phyloP scores from a whole-genome alignment of 1,284 basidiomycete genomes.

The Puccinia horiana region DNA sequence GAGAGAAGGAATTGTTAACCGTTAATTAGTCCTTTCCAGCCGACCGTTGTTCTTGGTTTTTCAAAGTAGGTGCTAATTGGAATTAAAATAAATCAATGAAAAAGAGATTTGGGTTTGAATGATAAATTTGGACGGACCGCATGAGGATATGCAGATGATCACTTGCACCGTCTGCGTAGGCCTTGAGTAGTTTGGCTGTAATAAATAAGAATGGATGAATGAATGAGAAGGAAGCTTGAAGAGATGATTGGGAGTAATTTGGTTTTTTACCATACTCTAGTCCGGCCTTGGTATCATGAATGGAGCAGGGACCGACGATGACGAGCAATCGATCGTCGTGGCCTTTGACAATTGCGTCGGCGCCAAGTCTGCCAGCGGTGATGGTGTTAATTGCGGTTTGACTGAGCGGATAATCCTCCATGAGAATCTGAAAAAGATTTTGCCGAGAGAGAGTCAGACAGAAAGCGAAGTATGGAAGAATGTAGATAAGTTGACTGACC shows the following conservation, averaged over 20 bases:
- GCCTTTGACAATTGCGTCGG: constrained; percentile 75
- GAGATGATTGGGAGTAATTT: too few species aligned
- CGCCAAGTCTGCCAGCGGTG: constrained; percentile 1
- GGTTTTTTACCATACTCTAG: constrained; percentile 29
- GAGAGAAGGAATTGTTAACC: constrained; percentile 56
- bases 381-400: constrained; percentile 58
- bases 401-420: constrained; percentile 15
- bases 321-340: constrained; percentile 86
- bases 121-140: constrained; percentile 57
- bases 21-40: constrained; percentile 99
- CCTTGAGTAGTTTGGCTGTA: constrained; percentile 68
- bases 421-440: constrained; percentile 10
- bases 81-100: background rate
- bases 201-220: background rate
- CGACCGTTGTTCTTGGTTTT: constrained; percentile 77
- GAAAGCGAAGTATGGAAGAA: background rate
- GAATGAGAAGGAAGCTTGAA: background rate
- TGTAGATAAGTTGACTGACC: constrained; percentile 25
- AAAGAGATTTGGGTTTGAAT: background rate
- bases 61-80: constrained; percentile 56
- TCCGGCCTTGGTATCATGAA: constrained; percentile 33
- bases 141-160: constrained; percentile 92
- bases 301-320: constrained; percentile 76
- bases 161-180: constrained; percentile 76
- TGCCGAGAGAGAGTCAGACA: background rate